phyloP scores from a whole-genome alignment of 345 rosid species.

The Rhodamnia rubescens region DNA sequence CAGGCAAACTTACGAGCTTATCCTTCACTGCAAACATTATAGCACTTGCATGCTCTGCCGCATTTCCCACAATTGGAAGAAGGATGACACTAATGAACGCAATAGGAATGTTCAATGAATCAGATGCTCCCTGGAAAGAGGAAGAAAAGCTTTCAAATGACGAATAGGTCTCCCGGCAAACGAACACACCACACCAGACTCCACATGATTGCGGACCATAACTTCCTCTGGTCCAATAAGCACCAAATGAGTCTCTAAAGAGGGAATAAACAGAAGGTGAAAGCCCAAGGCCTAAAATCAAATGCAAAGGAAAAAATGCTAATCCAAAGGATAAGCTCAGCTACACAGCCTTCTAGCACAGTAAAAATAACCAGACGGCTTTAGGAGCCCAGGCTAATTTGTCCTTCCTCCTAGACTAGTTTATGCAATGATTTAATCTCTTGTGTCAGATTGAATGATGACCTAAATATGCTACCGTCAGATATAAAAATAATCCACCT shows the following conservation, averaged over 20 bases:
- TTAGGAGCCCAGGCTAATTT: background rate
- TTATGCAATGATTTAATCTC: background rate
- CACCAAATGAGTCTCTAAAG: background rate
- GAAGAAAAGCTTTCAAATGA: background rate
- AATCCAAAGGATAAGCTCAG: background rate
- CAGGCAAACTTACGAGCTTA: slow-evolving; percentile 34
- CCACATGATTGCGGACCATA: background rate
- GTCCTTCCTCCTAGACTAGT: background rate
- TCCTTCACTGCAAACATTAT: slow-evolving; percentile 44
- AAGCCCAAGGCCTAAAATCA: background rate
- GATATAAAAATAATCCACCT: background rate
- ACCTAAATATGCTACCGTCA: background rate
- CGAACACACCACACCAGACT: background rate
- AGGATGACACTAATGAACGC: slow-evolving; percentile 42
- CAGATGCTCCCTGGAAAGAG: slow-evolving; percentile 31
- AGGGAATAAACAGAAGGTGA: background rate
- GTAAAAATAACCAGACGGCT: background rate
- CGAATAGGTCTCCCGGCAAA: background rate
- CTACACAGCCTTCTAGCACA: background rate
- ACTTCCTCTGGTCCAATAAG: background rate
- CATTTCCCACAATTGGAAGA: slow-evolving; percentile 46
- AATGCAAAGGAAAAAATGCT: background rate
- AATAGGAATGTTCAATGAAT: slow-evolving; percentile 24
- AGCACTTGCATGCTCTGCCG: slow-evolving; percentile 50
- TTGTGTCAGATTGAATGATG: background rate